phyloP scores from a whole-genome alignment of 176 grass and related monocot genomes.

The Triticum turgidum region DNA sequence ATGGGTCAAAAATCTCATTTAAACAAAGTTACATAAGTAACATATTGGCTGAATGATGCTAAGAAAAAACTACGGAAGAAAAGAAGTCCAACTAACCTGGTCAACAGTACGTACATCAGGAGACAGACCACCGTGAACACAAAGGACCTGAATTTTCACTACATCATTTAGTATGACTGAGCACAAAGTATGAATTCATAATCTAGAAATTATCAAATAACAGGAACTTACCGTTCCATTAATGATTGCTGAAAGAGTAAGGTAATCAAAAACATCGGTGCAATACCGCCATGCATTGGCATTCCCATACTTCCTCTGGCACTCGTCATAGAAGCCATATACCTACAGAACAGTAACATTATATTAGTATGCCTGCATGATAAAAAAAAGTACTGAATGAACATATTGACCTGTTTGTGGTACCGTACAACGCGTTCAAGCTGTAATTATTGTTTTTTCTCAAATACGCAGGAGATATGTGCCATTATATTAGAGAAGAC shows the following conservation, averaged over 20 bases:
- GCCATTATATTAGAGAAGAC: no score
- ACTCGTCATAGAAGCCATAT: constrained; percentile 99
- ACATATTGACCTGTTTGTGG: not conserved
- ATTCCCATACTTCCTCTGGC: constrained; percentile 99
- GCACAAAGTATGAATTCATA: constrained; percentile 6
- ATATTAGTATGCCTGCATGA: not conserved
- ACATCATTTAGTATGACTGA: constrained; percentile 30
- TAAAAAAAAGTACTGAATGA: not conserved
- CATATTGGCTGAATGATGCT: not conserved
- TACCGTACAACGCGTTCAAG: not conserved
- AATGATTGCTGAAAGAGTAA: constrained; percentile 98
- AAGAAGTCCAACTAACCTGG: constrained; percentile 58
- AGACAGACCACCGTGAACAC: constrained; percentile 97
- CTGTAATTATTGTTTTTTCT: not conserved
- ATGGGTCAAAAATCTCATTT: not conserved
- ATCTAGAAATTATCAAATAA: not conserved
- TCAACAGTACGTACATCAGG: constrained; percentile 94
- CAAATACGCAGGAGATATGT: no score
- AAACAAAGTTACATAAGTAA: constrained; percentile 2
- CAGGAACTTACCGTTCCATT: constrained; percentile 79
- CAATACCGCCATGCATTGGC: constrained; percentile 99
- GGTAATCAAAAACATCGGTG: constrained; percentile 99
- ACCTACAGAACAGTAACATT: constrained; percentile 48
- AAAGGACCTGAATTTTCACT: constrained; percentile 72
- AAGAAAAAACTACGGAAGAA: not conserved